Evolutionary conservation across 371 early-diverging fungal genomes (phyloP).

Genomic region (Mucor ambiguus): DNA sequence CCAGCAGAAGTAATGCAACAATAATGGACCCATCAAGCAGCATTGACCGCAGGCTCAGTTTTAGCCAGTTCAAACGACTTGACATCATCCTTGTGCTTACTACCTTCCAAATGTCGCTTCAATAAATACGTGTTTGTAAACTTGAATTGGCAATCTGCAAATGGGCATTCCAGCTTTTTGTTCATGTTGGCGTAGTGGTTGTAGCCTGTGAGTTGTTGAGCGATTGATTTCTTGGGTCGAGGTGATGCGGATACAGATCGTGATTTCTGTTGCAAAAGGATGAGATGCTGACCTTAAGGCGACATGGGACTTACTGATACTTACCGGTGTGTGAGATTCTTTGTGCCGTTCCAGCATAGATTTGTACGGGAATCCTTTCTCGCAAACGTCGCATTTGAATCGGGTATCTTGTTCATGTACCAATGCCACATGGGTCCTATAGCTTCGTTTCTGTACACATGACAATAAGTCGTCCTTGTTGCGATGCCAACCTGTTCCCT

Average conservation of each 20-base stretch:
- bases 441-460: slow-evolving; percentile 26
- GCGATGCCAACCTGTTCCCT: neutral
- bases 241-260: neutral
- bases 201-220: slow-evolving; percentile 22
- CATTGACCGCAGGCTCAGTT: neutral
- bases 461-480: neutral
- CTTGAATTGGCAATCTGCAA: slow-evolving; percentile 21
- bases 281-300: too few species aligned
- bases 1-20: slow-evolving; percentile 56
- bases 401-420: slow-evolving; percentile 42
- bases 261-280: neutral
- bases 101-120: slow-evolving; percentile 37
- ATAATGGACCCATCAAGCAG: neutral
- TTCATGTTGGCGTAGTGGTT: slow-evolving; percentile 19
- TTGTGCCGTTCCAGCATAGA: slow-evolving; percentile 57
- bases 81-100: slow-evolving; percentile 26
- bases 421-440: slow-evolving; percentile 40
- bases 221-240: slow-evolving; percentile 17
- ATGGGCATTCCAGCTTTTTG: slow-evolving; percentile 22
- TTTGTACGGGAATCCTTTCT: slow-evolving; percentile 55
- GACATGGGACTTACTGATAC: neutral
- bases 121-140: slow-evolving; percentile 29
- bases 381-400: slow-evolving; percentile 56
- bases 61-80: slow-evolving; percentile 1
- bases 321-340: slow-evolving; percentile 31